These are phyloP conservation scores for Dactylis glomerata DNA, from an alignment of 176 grass and related monocot genomes.

Conservation along the genomic window DNA sequence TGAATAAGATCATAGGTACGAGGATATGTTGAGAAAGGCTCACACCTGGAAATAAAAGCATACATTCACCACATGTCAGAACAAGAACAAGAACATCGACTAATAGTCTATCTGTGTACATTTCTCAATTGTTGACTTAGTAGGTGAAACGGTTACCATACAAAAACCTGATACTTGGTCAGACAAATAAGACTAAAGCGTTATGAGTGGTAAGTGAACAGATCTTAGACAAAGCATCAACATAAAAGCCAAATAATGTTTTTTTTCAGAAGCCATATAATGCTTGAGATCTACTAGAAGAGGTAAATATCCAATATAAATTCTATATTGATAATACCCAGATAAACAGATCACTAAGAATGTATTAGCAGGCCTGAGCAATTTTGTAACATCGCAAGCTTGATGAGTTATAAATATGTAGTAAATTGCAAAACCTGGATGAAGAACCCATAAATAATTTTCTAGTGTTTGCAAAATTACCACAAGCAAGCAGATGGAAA, in stretches of 20 bases:
- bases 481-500: neutral
- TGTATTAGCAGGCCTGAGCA: neutral
- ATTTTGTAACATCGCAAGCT: neutral
- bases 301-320: neutral
- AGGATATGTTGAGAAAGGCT: slow-evolving; percentile 93
- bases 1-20: slow-evolving; percentile 97
- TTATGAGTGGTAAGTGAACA: neutral
- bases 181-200: neutral
- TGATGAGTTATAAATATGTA: neutral
- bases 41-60: slow-evolving; percentile 65
- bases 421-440: neutral
- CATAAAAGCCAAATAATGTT: neutral
- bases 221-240: slow-evolving; percentile 1
- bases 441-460: neutral
- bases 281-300: neutral
- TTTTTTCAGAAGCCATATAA: neutral
- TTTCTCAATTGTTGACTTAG: neutral
- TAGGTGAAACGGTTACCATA: neutral
- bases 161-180: neutral
- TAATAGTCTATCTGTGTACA: neutral
- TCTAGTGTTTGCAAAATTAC: neutral
- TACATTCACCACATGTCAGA: neutral
- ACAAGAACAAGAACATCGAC: neutral
- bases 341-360: neutral
- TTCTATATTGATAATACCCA: neutral